Conservation (phyloP, 495 filamentous ascomycete species). For the Parathielavia hyrcaniae region DNA sequence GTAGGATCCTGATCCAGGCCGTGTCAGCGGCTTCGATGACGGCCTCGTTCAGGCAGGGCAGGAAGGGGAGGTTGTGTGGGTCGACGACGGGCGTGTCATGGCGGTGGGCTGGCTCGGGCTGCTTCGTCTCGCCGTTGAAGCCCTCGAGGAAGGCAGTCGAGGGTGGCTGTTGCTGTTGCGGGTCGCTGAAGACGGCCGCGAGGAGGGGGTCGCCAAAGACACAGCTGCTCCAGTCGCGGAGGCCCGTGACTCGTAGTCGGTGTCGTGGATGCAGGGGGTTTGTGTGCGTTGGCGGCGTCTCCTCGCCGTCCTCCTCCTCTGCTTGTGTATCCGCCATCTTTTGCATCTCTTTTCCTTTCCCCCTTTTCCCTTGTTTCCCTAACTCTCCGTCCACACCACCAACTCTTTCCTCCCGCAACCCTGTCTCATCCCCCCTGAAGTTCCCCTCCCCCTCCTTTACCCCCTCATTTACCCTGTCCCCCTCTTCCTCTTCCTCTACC, state of each 20-base stretch:
- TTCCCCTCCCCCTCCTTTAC: neutral
- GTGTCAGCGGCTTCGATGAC: constrained; percentile 37
- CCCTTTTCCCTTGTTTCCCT: neutral
- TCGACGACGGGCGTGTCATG: neutral
- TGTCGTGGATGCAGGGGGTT: constrained; percentile 1
- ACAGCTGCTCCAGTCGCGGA: constrained; percentile 47
- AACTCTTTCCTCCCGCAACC: neutral
- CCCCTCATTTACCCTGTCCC: neutral
- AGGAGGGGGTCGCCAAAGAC: constrained; percentile 57
- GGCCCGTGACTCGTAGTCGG: constrained; percentile 28
- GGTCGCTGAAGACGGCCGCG: constrained; percentile 43
- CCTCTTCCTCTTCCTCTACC: neutral
- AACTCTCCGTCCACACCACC: neutral
- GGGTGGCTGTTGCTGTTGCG: constrained; percentile 18
- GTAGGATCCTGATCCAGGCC: constrained; percentile 34
- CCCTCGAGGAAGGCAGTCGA: constrained; percentile 42
- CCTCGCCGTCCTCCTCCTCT: neutral
- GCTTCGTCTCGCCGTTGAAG: constrained; percentile 3
- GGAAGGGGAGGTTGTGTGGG: neutral
- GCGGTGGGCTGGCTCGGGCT: neutral
- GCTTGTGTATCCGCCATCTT: neutral
- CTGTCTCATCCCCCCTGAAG: neutral
- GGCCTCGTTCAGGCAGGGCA: constrained; percentile 11
- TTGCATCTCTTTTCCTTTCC: neutral
- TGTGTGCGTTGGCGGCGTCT: neutral